Percentiles rank a stretch among this genome's conserved stretches.
Evolutionary conservation across 2,329 filamentous ascomycete genomes (phyloP).

Genomic region (Pezicula radicicola): DNA sequence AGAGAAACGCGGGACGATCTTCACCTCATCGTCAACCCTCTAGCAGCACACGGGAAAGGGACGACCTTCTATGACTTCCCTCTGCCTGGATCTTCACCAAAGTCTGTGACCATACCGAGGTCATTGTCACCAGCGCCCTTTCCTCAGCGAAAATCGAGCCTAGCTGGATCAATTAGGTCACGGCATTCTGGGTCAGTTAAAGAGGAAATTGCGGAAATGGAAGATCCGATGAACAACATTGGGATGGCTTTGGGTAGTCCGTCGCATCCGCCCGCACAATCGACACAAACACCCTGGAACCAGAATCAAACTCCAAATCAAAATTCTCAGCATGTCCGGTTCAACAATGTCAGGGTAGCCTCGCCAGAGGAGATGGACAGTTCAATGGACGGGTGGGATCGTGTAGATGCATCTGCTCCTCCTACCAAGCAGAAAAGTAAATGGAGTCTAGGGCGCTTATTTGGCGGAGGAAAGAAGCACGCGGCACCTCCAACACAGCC

Average conservation of each 20-base stretch:
- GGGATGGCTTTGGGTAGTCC: slow-evolving; percentile 76
- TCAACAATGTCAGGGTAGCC: slow-evolving; percentile 1
- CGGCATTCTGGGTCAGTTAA: slow-evolving; percentile 16
- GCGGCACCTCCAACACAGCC: slow-evolving; percentile 14
- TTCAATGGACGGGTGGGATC: slow-evolving; percentile 6
- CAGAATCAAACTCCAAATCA: too few species aligned
- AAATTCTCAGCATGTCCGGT: background rate
- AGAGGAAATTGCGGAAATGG: slow-evolving; percentile 9
- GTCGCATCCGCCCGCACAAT: slow-evolving; percentile 30
- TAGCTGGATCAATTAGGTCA: slow-evolving; percentile 6
- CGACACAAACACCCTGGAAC: background rate
- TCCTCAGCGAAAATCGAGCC: slow-evolving; percentile 8
- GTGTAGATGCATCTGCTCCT: slow-evolving; percentile 2
- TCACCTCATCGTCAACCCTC: slow-evolving; percentile 26
- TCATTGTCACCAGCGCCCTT: slow-evolving; percentile 11
- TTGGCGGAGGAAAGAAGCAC: slow-evolving; percentile 39
- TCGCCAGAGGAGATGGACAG: slow-evolving; percentile 21
- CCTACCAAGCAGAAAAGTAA: slow-evolving; percentile 42
- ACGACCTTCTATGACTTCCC: slow-evolving; percentile 25
- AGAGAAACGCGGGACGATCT: slow-evolving; percentile 28
- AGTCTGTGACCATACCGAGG: slow-evolving; percentile 13
- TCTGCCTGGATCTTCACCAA: slow-evolving; percentile 21
- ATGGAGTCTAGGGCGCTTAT: slow-evolving; percentile 55
- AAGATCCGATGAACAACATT: slow-evolving; percentile 39
- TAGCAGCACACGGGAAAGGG: slow-evolving; percentile 21